Base-by-base conservation (phyloP, 306 rosid species). In the Canavalia ensiformis region DNA sequence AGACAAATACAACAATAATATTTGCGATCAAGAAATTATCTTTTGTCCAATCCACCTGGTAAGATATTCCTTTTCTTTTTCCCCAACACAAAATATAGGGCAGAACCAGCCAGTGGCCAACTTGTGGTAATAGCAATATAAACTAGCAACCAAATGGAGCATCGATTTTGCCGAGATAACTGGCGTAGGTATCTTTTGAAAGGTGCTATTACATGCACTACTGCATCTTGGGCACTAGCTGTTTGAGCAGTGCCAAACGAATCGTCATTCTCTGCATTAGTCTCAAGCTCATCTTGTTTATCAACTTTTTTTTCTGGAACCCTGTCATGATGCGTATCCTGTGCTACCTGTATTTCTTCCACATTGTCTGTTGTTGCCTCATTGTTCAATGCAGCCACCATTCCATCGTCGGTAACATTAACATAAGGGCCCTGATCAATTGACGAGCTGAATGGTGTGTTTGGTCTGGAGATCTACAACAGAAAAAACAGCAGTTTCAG, bases 101-200 rank as follows among this genome's bases (percentile, higher is more conserved):
- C 93, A 56, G 97, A 94, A 85, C 98, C 97, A 29, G 91, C 86
- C 78, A 93, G 68, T 49, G 99, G 99, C 98, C 98, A 95, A 75
- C 93, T 89, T 41, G 98, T 87, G 67, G 82, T 78, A 30, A 93
- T 59, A 65, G 96, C 93, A 83, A 93, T 85, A 83, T 93, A 93
- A 79, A 88, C 87, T 64, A 95, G 93, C 88, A 95, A 83, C 93
- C 97, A 85, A 12, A 84, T 37, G 28, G 99, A 90, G 88, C 87
- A 91, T 77, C 85, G 80, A 74, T 73, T 90, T 68, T 83, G 88
- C 46, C 82, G 89, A 57, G 90, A 84, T 57, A 91, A 73, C 84
- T 66, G 85, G 74, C 90, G 75, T 33, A 89, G 68, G 80, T 91
- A 90, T 63, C 81, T 90, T 83, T 75, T 92, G 46, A 89, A 68